These are phyloP conservation scores for Solanum piurae DNA, from an alignment of 257 asterid species.

Conservation along the genomic window DNA sequence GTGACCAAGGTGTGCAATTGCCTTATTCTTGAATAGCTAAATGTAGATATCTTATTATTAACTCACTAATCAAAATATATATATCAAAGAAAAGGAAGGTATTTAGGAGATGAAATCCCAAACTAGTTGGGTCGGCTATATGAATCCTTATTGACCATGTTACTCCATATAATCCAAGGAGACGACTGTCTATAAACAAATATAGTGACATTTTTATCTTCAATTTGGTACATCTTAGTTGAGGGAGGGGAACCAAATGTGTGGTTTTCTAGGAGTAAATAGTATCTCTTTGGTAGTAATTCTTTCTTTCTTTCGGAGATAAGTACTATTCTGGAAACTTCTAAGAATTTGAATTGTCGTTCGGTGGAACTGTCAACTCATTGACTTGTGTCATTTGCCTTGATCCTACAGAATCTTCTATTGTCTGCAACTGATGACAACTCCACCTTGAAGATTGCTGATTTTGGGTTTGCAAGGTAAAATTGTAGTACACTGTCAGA, in stretches of 20 bases:
- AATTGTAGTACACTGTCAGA: not conserved
- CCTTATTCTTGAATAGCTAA: not conserved
- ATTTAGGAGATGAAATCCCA: not conserved
- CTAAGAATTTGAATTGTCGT: not conserved
- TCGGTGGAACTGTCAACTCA: not conserved
- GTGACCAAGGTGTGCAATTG: not conserved
- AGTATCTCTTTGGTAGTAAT: not conserved
- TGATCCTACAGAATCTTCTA: constrained; percentile 33
- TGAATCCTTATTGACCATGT: not conserved
- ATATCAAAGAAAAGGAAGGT: not conserved
- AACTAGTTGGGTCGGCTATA: not conserved
- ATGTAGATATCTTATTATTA: not conserved
- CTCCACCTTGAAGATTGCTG: constrained; percentile 37
- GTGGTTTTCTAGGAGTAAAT: not conserved
- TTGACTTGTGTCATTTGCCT: not conserved
- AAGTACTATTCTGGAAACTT: not conserved
- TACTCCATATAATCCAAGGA: not conserved
- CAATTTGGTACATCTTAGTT: not conserved
- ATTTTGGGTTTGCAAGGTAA: constrained; percentile 82
- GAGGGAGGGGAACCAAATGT: not conserved
- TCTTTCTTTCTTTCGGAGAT: not conserved
- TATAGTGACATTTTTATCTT: not conserved
- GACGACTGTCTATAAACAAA: not conserved
- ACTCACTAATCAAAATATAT: not conserved
- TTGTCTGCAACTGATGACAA: constrained; percentile 30